Evolutionary conservation across 805 yeast genomes (phyloP).

Genomic region (Zygosaccharomyces rouxii): DNA sequence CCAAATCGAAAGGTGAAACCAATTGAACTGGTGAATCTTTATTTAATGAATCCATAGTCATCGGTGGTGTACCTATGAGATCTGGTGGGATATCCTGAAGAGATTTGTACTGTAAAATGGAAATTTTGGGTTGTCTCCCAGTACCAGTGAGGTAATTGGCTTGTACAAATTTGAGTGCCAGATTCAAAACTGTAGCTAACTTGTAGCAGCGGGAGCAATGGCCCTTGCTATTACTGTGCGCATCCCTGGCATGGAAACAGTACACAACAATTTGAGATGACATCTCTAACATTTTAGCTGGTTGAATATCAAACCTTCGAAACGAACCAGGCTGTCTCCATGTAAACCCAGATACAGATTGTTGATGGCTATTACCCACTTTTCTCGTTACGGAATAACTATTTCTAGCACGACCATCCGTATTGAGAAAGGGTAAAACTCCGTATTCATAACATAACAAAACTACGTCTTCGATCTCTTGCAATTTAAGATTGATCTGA

Average conservation of each 20-base stretch:
- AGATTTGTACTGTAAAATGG: conserved; percentile 13
- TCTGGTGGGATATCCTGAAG: conserved; percentile 19
- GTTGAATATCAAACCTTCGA: conserved; percentile 83
- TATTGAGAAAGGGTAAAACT: conserved; percentile 41
- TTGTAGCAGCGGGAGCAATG: conserved; percentile 21
- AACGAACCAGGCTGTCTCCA: conserved; percentile 61
- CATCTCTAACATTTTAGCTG: conserved; percentile 62
- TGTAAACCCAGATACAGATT: neutral
- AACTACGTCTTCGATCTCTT: conserved; percentile 24
- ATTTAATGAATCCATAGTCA: conserved; percentile 12
- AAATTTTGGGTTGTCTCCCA: conserved; percentile 4
- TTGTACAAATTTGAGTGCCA: conserved; percentile 39
- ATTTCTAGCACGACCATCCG: conserved; percentile 32
- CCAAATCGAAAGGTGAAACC: conserved; percentile 38
- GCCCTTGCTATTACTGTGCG: conserved; percentile 14
- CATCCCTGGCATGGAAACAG: conserved; percentile 46
- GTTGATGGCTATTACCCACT: conserved; percentile 12
- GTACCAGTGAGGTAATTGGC: conserved; percentile 7
- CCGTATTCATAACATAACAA: conserved; percentile 26
- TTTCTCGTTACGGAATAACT: conserved; percentile 15
- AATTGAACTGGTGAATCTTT: conserved; percentile 20
- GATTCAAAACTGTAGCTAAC: conserved; percentile 38
- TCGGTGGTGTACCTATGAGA: conserved; percentile 28
- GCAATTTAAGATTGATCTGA: conserved; percentile 22
- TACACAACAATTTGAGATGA: conserved; percentile 77